Evolutionary conservation across 2,329 filamentous ascomycete species (phyloP).

Genomic region (Biscogniauxia sp.): DNA sequence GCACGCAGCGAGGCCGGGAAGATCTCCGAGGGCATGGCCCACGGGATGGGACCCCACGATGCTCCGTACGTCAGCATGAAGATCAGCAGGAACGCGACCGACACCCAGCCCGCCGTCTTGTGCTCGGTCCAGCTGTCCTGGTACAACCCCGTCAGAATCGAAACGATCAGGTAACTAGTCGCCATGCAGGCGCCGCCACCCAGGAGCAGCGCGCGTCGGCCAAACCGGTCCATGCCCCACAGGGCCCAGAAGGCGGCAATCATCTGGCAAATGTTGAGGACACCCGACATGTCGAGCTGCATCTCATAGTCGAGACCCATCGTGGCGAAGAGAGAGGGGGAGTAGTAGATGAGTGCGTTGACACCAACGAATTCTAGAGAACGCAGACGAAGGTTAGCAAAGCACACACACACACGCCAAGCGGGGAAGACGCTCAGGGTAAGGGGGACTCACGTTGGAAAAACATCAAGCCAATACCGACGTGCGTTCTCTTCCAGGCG

Average conservation of each 20-base stretch:
- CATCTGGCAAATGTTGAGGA: conserved; percentile 45
- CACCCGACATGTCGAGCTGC: conserved; percentile 46
- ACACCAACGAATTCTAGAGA: conserved; percentile 41
- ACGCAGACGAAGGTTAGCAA: neutral
- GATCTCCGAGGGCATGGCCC: conserved; percentile 53
- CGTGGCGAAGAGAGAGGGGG: conserved; percentile 44
- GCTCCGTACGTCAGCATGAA: conserved; percentile 61
- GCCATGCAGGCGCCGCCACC: conserved; percentile 44
- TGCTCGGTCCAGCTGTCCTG: conserved; percentile 50
- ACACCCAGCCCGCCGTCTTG: conserved; percentile 40
- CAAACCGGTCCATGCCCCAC: conserved; percentile 47
- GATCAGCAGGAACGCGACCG: conserved; percentile 47
- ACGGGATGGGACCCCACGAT: conserved; percentile 53
- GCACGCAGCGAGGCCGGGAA: conserved; percentile 60
- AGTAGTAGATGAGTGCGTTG: conserved; percentile 49
- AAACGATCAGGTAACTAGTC: conserved; percentile 48
- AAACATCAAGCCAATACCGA: conserved; percentile 54
- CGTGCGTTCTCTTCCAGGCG: conserved; percentile 43
- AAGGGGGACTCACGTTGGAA: conserved; percentile 42
- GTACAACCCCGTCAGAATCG: conserved; percentile 52
- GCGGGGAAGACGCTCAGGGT: no score
- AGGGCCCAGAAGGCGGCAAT: conserved; percentile 45
- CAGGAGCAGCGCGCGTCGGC: conserved; percentile 45
- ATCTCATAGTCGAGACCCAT: conserved; percentile 43
- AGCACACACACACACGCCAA: no score